Percentiles rank a stretch among this genome's conserved stretches.
phyloP scores from a whole-genome alignment of 1,139 yeast species.

The Saccharomyces hybrid region DNA sequence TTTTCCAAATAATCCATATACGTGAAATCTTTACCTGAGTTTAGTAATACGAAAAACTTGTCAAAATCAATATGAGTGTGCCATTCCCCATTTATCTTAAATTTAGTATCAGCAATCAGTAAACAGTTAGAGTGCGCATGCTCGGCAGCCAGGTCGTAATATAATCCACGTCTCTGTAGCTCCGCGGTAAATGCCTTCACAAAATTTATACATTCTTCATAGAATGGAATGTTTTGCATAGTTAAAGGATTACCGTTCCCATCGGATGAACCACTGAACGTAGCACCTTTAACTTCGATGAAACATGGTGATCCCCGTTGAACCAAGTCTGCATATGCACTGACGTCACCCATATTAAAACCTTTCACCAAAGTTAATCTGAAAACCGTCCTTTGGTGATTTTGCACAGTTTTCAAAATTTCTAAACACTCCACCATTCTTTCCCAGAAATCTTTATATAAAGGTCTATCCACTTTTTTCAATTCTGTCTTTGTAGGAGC shows the following conservation, averaged over 20 bases:
- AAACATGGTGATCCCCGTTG: slow-evolving; percentile 77
- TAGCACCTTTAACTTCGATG: slow-evolving; percentile 90
- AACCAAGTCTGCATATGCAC: slow-evolving; percentile 86
- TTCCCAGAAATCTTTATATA: slow-evolving; percentile 90
- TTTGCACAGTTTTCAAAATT: slow-evolving; percentile 61
- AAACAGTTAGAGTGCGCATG: slow-evolving; percentile 95
- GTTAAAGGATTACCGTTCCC: slow-evolving; percentile 85
- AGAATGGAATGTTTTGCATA: slow-evolving; percentile 92
- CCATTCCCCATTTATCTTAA: slow-evolving; percentile 70
- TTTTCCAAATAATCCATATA: slow-evolving; percentile 75
- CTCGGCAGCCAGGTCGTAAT: slow-evolving; percentile 84
- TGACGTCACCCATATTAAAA: slow-evolving; percentile 74
- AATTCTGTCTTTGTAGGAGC: slow-evolving; percentile 79
- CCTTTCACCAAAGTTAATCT: slow-evolving; percentile 87
- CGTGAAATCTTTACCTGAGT: slow-evolving; percentile 55
- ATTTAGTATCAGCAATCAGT: slow-evolving; percentile 67
- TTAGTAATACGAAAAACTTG: slow-evolving; percentile 63
- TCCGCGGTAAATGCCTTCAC: slow-evolving; percentile 57
- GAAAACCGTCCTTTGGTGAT: slow-evolving; percentile 84
- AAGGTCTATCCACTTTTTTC: slow-evolving; percentile 80
- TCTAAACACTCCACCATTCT: slow-evolving; percentile 74
- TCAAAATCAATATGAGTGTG: slow-evolving; percentile 83
- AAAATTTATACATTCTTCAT: slow-evolving; percentile 78
- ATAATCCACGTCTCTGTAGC: slow-evolving; percentile 53
- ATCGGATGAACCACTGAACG: slow-evolving; percentile 79